Percentiles rank a stretch among this genome's conserved stretches.
Conservation (phyloP, 768 basidiomycete genomes). For the Termitomyces sp. region DNA sequence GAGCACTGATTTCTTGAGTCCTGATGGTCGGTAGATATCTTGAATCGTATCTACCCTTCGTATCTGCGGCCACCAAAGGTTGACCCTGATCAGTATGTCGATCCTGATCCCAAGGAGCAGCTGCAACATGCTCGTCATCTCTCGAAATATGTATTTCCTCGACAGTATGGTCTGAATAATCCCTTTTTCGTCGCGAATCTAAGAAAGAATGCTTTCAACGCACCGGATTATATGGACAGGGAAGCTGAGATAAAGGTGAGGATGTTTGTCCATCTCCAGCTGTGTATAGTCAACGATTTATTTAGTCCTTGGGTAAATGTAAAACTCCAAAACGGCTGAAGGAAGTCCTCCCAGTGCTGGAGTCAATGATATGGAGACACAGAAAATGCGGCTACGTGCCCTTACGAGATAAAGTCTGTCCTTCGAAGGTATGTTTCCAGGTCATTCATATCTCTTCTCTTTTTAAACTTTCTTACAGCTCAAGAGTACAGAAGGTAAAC, state of each 20-base stretch:
- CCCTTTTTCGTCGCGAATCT: conserved; percentile 38
- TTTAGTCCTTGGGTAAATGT: conserved; percentile 35
- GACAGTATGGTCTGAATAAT: conserved; percentile 64
- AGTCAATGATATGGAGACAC: conserved; percentile 64
- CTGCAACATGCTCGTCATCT: conserved; percentile 54
- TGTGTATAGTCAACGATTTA: not conserved
- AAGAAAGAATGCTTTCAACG: conserved; percentile 25
- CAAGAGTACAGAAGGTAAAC: conserved; percentile 28
- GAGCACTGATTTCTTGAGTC: not conserved
- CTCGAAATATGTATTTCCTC: conserved; percentile 82
- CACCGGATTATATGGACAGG: conserved; percentile 53
- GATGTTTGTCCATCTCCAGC: not conserved
- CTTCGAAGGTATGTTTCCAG: conserved; percentile 56
- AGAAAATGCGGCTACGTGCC: conserved; percentile 63
- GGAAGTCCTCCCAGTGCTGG: conserved; percentile 44
- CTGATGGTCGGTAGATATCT: conserved; percentile 43
- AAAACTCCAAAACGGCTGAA: conserved; percentile 77
- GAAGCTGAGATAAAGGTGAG: conserved; percentile 68
- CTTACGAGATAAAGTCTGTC: conserved; percentile 63
- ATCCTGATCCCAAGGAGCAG: conserved; percentile 43
- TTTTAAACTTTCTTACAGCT: conserved; percentile 25
- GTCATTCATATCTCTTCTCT: not conserved
- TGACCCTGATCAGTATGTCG: conserved; percentile 25
- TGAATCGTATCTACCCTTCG: conserved; percentile 52
- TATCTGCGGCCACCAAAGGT: conserved; percentile 27